Conservation (phyloP, 345 rosid genomes). For the Citrus australasica region DNA sequence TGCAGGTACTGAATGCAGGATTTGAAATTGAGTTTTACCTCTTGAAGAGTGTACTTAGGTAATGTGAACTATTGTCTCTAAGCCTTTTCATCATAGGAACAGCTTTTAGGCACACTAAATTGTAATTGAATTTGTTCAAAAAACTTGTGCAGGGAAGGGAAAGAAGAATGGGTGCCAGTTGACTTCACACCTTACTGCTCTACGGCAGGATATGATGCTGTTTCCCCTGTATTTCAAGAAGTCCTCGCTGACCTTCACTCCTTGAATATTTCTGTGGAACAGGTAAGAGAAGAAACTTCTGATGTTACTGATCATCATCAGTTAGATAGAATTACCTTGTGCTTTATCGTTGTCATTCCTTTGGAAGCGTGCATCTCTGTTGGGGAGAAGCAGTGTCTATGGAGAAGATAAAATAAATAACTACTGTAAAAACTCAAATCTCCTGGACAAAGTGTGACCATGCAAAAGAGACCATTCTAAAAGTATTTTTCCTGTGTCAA, state of each 20-base stretch:
- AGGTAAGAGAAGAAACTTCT: slow-evolving; percentile 40
- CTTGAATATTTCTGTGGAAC: slow-evolving; percentile 74
- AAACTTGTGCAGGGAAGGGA: slow-evolving; percentile 58
- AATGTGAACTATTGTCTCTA: slow-evolving; percentile 6
- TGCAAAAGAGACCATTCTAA: no score
- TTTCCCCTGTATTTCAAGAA: slow-evolving; percentile 62
- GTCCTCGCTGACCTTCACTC: slow-evolving; percentile 56
- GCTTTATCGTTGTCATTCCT: not conserved
- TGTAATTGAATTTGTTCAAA: not conserved
- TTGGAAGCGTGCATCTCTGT: not conserved
- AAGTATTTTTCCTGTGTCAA: not conserved
- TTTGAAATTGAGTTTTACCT: slow-evolving; percentile 91
- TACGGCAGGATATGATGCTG: slow-evolving; percentile 65
- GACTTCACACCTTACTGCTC: slow-evolving; percentile 79
- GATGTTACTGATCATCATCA: not conserved
- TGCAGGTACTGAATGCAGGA: slow-evolving; percentile 92
- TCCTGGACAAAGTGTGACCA: not conserved
- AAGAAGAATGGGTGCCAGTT: slow-evolving; percentile 80
- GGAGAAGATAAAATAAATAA: not conserved
- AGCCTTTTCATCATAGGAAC: slow-evolving; percentile 5
- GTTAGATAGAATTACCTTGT: not conserved
- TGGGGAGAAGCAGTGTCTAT: not conserved
- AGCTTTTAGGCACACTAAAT: not conserved
- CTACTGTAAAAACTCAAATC: not conserved
- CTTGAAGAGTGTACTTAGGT: slow-evolving; percentile 66